phyloP scores from a whole-genome alignment of 2,329 filamentous ascomycete genomes.

The Monilinia fructicola region DNA sequence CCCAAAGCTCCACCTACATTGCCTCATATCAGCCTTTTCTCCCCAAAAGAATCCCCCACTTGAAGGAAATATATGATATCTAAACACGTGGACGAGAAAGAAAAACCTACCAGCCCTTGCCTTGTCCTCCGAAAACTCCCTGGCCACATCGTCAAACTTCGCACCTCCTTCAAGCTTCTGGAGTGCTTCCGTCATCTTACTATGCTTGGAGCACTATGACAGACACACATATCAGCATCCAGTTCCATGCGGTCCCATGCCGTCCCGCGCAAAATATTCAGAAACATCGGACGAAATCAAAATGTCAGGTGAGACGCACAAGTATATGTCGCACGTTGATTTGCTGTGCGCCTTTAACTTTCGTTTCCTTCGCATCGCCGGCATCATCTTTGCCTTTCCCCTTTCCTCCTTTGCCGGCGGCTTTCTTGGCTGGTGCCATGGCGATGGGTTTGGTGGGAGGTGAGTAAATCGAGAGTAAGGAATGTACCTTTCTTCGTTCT shows the following conservation, averaged over 20 bases:
- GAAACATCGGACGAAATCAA: background rate
- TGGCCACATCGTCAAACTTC: constrained; percentile 74
- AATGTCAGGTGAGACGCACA: constrained; percentile 30
- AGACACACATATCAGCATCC: background rate
- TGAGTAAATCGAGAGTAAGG: background rate
- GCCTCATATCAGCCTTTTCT: background rate
- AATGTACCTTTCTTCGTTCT: background rate
- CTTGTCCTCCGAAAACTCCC: constrained; percentile 75
- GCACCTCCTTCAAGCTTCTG: constrained; percentile 63
- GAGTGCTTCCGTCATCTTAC: constrained; percentile 75
- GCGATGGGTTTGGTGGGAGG: background rate
- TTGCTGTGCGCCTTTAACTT: constrained; percentile 61
- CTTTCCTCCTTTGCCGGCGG: constrained; percentile 34
- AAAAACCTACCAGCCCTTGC: constrained; percentile 56
- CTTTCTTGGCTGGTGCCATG: constrained; percentile 39
- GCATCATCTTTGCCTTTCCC: constrained; percentile 41
- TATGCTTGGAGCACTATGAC: constrained; percentile 67
- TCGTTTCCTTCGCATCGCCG: constrained; percentile 43
- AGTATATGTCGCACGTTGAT: constrained; percentile 74
- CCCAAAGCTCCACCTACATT: constrained; percentile 65
- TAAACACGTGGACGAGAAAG: background rate
- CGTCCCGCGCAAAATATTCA: background rate
- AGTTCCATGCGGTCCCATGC: background rate
- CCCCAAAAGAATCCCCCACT: no score
- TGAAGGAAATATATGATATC: background rate